Evolutionary conservation across 129 eudicot genomes (phyloP).

Genomic region (Chrysanthemum makinoi): DNA sequence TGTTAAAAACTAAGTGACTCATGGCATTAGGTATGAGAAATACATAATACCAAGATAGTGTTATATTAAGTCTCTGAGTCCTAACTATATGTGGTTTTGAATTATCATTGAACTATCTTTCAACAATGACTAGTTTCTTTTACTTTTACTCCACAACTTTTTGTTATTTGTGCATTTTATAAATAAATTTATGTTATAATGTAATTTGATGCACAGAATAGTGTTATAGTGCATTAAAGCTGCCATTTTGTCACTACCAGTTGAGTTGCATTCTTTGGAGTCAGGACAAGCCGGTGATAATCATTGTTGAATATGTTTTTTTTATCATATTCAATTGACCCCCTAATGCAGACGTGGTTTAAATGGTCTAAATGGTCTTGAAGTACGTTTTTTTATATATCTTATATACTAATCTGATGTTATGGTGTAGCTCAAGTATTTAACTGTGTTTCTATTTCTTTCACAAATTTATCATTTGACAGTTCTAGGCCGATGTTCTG

Average conservation of each 20-base stretch:
- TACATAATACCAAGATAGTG: too few species aligned
- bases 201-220: too few species aligned
- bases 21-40: too few species aligned
- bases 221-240: neutral
- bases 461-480: conserved; percentile 61
- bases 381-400: conserved; percentile 48
- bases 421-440: neutral
- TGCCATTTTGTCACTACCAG: neutral
- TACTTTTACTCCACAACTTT: too few species aligned
- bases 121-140: too few species aligned
- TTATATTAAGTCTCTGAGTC: too few species aligned
- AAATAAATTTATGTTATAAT: too few species aligned
- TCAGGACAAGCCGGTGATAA: conserved; percentile 5
- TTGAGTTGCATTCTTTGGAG: neutral
- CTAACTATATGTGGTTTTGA: too few species aligned
- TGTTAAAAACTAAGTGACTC: too few species aligned
- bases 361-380: conserved; percentile 53
- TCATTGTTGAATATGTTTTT: neutral
- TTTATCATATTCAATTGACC: conserved; percentile 62
- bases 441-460: conserved; percentile 1
- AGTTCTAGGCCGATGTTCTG: conserved; percentile 69
- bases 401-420: neutral
- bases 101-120: too few species aligned
- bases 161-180: too few species aligned
- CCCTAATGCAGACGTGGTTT: conserved; percentile 48